Conservation (phyloP, 768 basidiomycete genomes). For the Lentinula detonsa region DNA sequence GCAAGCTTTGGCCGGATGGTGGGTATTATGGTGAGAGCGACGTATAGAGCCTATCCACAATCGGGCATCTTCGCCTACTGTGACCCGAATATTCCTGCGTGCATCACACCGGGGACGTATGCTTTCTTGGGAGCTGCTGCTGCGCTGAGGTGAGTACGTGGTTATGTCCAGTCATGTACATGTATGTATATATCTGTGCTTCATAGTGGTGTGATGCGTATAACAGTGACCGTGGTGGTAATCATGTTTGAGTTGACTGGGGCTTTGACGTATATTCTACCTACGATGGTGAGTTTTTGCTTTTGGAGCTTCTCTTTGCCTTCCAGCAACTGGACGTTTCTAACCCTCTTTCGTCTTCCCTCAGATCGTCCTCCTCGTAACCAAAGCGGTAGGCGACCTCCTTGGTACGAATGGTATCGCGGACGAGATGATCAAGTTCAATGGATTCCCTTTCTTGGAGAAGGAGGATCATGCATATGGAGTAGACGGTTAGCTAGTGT, state of each 20-base stretch:
- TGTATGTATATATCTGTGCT: neutral
- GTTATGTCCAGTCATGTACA: neutral
- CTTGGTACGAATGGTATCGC: conserved; percentile 92
- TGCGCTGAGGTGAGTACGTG: conserved; percentile 62
- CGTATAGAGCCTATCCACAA: conserved; percentile 38
- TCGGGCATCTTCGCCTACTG: conserved; percentile 84
- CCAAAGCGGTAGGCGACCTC: conserved; percentile 95
- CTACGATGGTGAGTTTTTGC: conserved; percentile 76
- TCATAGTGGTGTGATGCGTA: conserved; percentile 87
- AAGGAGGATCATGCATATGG: conserved; percentile 92
- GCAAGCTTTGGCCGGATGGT: conserved; percentile 97
- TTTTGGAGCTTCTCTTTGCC: neutral
- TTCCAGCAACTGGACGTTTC: too few relatives aligned
- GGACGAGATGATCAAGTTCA: conserved; percentile 95
- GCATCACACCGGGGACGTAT: conserved; percentile 98
- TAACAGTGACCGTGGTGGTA: conserved; percentile 96
- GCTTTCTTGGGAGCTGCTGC: conserved; percentile 97
- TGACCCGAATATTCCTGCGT: conserved; percentile 78
- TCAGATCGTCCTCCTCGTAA: conserved; percentile 93
- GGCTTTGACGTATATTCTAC: conserved; percentile 92
- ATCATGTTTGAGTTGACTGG: conserved; percentile 98
- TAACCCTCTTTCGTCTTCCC: conserved; percentile 2
- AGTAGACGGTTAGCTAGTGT: conserved; percentile 63
- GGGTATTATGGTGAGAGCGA: conserved; percentile 92
- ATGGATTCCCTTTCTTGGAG: conserved; percentile 95